A percentile compares a stretch with the other conserved stretches of the same genome.
Conservation (phyloP, 2,329 filamentous ascomycete genomes). For the Colletotrichum lindemuthianum region DNA sequence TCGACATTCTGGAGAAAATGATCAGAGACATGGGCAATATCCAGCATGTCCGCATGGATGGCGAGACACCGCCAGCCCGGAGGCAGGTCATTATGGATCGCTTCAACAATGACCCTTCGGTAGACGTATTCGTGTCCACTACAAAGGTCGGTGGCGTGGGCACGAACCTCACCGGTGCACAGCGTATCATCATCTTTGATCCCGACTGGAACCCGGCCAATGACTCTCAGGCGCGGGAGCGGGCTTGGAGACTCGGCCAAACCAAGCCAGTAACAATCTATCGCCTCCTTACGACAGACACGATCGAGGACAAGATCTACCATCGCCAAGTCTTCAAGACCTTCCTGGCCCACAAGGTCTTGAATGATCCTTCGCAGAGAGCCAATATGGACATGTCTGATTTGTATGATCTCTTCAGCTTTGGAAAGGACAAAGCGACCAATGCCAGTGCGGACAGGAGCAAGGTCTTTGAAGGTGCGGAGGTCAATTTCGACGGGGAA, state of each 20-base stretch:
- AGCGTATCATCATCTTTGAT: slow-evolving; percentile 97
- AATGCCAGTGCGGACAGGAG: slow-evolving; percentile 82
- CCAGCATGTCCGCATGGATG: slow-evolving; percentile 91
- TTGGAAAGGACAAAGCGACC: slow-evolving; percentile 70
- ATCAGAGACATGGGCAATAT: slow-evolving; percentile 74
- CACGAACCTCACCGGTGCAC: slow-evolving; percentile 92
- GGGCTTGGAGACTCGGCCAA: slow-evolving; percentile 95
- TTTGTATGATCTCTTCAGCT: slow-evolving; percentile 89
- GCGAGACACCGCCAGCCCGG: slow-evolving; percentile 85
- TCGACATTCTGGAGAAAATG: slow-evolving; percentile 91
- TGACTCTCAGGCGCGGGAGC: slow-evolving; percentile 92
- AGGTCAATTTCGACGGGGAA: slow-evolving; percentile 61
- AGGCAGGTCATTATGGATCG: slow-evolving; percentile 91
- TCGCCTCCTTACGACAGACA: slow-evolving; percentile 96
- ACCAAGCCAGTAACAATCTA: slow-evolving; percentile 96
- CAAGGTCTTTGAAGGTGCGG: slow-evolving; percentile 86
- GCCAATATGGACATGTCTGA: slow-evolving; percentile 91
- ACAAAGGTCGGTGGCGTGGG: slow-evolving; percentile 96
- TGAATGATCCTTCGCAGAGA: slow-evolving; percentile 92
- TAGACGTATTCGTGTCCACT: slow-evolving; percentile 92
- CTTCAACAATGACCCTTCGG: slow-evolving; percentile 83
- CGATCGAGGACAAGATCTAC: slow-evolving; percentile 99
- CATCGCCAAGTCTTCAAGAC: slow-evolving; percentile 99
- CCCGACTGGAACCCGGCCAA: slow-evolving; percentile 99
- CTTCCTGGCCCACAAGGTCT: slow-evolving; percentile 94